Conservation (phyloP, 768 basidiomycete genomes). For the Lyophyllum semitale region DNA sequence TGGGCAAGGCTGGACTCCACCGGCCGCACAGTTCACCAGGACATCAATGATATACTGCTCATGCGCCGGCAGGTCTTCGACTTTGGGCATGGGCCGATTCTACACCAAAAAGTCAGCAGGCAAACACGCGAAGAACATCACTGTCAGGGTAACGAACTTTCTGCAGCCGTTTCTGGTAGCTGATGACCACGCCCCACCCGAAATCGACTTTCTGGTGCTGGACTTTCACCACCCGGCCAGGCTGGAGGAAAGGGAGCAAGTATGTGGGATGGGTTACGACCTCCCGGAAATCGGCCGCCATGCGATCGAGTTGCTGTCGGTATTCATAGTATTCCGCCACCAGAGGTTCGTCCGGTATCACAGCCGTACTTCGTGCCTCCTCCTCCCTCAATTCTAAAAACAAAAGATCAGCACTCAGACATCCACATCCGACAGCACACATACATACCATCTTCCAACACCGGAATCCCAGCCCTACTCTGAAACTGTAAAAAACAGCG, state of each 20-base stretch:
- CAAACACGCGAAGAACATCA: neutral
- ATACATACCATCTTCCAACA: constrained; percentile 75
- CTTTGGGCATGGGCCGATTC: constrained; percentile 66
- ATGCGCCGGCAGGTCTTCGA: constrained; percentile 77
- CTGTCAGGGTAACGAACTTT: constrained; percentile 50
- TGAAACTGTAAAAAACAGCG: constrained; percentile 99
- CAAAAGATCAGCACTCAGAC: neutral
- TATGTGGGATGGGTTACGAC: constrained; percentile 96
- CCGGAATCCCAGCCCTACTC: constrained; percentile 87
- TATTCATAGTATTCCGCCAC: constrained; percentile 91
- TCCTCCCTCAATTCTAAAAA: constrained; percentile 78
- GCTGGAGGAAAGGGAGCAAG: constrained; percentile 90
- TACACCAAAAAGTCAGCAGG: no score
- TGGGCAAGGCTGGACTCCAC: constrained; percentile 77
- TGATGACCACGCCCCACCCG: constrained; percentile 95
- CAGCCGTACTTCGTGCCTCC: constrained; percentile 57
- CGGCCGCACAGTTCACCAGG: constrained; percentile 75
- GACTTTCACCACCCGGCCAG: constrained; percentile 88
- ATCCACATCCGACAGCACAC: neutral
- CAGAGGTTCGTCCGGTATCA: constrained; percentile 81
- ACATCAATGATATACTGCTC: constrained; percentile 95
- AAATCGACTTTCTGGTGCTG: constrained; percentile 87
- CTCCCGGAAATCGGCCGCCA: constrained; percentile 84
- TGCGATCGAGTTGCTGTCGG: constrained; percentile 90
- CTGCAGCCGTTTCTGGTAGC: constrained; percentile 85